phyloP scores from a whole-genome alignment of 306 rosid species.

The Medicago lupulina region DNA sequence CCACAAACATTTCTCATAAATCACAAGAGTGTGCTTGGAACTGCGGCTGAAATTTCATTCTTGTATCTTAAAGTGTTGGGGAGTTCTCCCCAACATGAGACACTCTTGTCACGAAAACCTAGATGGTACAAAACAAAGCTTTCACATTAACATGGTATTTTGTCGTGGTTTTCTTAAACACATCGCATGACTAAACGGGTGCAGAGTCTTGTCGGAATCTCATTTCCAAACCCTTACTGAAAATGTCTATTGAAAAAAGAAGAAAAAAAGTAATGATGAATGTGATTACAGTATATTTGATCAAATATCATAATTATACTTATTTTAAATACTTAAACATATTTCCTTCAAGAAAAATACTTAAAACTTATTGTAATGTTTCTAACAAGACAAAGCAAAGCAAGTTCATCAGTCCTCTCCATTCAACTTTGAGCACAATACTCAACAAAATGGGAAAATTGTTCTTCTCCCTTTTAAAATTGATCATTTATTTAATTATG shows the following conservation, averaged over 20 bases:
- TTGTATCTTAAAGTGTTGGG: no score
- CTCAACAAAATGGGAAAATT: background rate
- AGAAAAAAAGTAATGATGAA: background rate
- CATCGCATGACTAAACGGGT: background rate
- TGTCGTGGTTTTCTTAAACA: background rate
- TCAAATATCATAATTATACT: conserved; percentile 9
- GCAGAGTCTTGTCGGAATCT: background rate
- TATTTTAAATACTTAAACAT: no score
- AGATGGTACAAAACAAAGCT: background rate
- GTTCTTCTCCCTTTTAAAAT: no score
- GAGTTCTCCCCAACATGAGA: background rate
- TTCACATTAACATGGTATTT: background rate
- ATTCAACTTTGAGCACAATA: conserved; percentile 40
- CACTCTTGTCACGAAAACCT: background rate
- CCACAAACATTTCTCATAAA: conserved; percentile 3
- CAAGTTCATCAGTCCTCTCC: conserved; percentile 6
- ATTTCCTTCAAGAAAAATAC: no score
- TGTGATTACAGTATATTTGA: background rate
- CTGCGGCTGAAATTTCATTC: background rate
- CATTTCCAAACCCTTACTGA: background rate
- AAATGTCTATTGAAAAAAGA: background rate
- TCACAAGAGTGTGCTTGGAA: background rate
- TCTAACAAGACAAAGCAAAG: background rate
- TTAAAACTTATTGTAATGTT: background rate
- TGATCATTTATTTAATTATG: no score